Evolutionary conservation across 2,329 filamentous ascomycete species (phyloP).

Genomic region (Proliferodiscus dingleyae): DNA sequence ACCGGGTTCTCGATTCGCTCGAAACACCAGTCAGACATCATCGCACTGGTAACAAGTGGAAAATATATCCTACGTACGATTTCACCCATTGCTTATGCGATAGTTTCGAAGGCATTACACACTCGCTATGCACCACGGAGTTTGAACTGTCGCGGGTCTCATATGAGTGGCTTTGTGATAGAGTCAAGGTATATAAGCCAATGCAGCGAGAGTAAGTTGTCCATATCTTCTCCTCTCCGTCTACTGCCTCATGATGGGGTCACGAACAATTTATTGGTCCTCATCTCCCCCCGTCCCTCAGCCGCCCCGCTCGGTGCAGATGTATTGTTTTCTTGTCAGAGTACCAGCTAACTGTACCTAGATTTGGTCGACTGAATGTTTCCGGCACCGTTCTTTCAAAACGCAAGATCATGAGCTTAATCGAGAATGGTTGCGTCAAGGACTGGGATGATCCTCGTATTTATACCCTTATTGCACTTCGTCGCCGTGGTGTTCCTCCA

Average conservation of each 20-base stretch:
- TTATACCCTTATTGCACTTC: constrained; percentile 80
- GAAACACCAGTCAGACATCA: no score
- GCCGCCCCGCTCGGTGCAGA: no score
- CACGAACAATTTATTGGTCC: no score
- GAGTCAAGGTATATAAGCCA: constrained; percentile 76
- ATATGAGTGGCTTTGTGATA: constrained; percentile 86
- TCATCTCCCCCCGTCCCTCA: no score
- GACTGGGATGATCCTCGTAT: constrained; percentile 90
- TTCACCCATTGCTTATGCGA: constrained; percentile 89
- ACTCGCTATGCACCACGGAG: constrained; percentile 89
- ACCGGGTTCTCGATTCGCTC: constrained; percentile 77
- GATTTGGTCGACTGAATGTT: constrained; percentile 69
- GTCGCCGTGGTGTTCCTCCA: constrained; percentile 79
- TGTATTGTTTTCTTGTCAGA: no score
- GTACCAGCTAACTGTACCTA: no score
- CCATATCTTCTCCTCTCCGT: no score
- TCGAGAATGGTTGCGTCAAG: constrained; percentile 69
- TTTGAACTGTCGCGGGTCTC: constrained; percentile 80
- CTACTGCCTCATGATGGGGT: no score
- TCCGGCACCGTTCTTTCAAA: constrained; percentile 85
- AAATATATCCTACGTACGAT: constrained; percentile 93
- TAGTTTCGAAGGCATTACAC: constrained; percentile 86
- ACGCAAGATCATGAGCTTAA: constrained; percentile 74
- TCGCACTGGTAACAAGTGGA: constrained; percentile 78
- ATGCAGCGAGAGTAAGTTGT: constrained; percentile 97